Evolutionary conservation across 2,329 filamentous ascomycete species (phyloP), one percentile per base, ranked within the genome.

Genomic region (Phyllosticta capitalensis): DNA sequence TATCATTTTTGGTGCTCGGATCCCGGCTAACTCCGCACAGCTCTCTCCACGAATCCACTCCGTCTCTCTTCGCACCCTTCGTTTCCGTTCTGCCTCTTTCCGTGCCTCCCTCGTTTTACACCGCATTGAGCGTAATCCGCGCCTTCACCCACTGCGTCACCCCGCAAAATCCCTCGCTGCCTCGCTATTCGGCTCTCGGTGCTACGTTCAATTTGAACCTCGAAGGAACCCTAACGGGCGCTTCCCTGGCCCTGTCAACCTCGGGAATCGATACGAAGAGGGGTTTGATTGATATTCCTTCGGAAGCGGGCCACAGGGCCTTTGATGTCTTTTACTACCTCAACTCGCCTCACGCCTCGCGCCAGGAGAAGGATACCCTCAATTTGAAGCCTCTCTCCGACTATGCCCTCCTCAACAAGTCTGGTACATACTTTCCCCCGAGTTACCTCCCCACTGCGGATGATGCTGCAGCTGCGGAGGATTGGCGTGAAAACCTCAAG

Each of bases 251-350:
- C 24, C 76, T 99, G 7, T 92, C 92, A 0, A 88, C 90, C 48
- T 88, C 90, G 2, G 94, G 94, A 19, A 88, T 99, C 62, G 89
- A 99, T 70, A 94, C 91, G 0, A 76, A 80, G 20, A 84, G 84
- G 63, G 94, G 92, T 50, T 79, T 99, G 10, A 78, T 96, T 17
- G 85, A 88, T 60, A 84, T 99, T 17, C 89, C 94, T 0, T 74
- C 85, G 0, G 85, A 96, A 69, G 69, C 84, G 6, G 94, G 94
- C 12, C 90, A 90, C 73, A 86, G 94, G 63, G 94, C 92, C 3
- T 99, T 99, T 66, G 92, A 99, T 69, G 94, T 95, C 55, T 97
- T 99, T 70, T 97, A 99, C 76, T 97, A 96, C 68, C 83, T 99
- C 0, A 81, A 97, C 50, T 95, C 92, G 0, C 91, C 89, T n/a